Conservation (phyloP, 345 rosid genomes). For the Noccaea bulbosa region DNA sequence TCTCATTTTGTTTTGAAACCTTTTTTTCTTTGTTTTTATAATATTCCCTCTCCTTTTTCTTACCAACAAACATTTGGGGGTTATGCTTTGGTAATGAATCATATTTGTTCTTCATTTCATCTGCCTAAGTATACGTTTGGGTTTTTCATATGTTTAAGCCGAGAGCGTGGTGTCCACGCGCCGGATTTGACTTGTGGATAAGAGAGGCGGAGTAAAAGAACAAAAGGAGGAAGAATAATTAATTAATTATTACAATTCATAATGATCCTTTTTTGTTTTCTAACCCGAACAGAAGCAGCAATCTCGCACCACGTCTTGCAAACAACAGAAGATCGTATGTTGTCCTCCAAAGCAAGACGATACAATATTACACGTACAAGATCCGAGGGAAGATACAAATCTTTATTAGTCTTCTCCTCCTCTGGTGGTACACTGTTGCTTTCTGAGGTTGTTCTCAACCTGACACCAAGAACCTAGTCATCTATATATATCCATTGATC, state of each 20-base stretch:
- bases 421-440: neutral
- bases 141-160: neutral
- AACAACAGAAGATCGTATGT: neutral
- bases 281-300: neutral
- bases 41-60: neutral
- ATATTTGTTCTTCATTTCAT: slow-evolving; percentile 3
- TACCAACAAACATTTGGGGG: slow-evolving; percentile 5
- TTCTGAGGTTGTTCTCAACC: neutral
- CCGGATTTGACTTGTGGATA: slow-evolving; percentile 20
- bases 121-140: too few relatives aligned
- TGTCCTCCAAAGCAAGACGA: neutral
- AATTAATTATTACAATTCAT: neutral
- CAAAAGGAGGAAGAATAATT: neutral
- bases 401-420: neutral
- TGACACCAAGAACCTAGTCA: neutral
- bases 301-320: neutral
- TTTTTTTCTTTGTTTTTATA: neutral
- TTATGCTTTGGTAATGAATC: slow-evolving; percentile 24
- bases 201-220: slow-evolving; percentile 19
- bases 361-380: neutral
- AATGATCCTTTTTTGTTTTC: slow-evolving; percentile 22
- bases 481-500: neutral
- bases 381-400: slow-evolving; percentile 1
- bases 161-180: slow-evolving; percentile 8
- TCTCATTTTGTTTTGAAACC: slow-evolving; percentile 9